phyloP scores from a whole-genome alignment of 2,329 filamentous ascomycete species.

The Neofusicoccum sp. region DNA sequence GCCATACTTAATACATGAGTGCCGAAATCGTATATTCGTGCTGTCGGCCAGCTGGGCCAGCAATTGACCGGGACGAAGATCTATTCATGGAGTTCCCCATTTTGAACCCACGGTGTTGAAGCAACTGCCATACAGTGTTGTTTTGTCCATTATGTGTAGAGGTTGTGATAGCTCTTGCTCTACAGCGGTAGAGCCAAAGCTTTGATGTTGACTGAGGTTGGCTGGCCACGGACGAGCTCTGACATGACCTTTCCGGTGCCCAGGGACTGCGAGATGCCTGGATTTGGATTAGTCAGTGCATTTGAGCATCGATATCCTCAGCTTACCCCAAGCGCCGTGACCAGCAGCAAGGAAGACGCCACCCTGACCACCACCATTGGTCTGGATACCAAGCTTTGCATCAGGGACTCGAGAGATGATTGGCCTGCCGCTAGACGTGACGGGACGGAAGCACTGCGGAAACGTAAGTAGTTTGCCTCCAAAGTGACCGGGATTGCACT shows the following conservation, averaged over 20 bases:
- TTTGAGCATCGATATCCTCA: neutral
- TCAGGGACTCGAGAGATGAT: slow-evolving; percentile 64
- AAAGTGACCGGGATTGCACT: slow-evolving; percentile 15
- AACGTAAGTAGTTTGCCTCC: neutral
- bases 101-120: neutral
- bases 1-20: slow-evolving; percentile 10
- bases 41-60: neutral
- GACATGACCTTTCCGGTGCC: slow-evolving; percentile 73
- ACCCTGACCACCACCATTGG: slow-evolving; percentile 48
- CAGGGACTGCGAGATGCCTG: slow-evolving; percentile 48
- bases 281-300: neutral
- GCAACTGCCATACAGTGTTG: neutral
- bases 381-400: slow-evolving; percentile 56
- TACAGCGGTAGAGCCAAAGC: slow-evolving; percentile 45
- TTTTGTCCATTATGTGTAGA: neutral
- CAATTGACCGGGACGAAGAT: neutral
- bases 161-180: neutral
- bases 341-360: slow-evolving; percentile 73
- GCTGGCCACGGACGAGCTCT: slow-evolving; percentile 66
- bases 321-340: slow-evolving; percentile 74
- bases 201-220: slow-evolving; percentile 62
- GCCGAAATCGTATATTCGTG: slow-evolving; percentile 2
- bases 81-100: neutral
- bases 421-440: slow-evolving; percentile 65
- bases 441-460: slow-evolving; percentile 68